Percentiles rank a stretch among this genome's conserved stretches.
Conservation (phyloP, 2,329 filamentous ascomycete genomes). For the Tolypocladium ovalisporum region DNA sequence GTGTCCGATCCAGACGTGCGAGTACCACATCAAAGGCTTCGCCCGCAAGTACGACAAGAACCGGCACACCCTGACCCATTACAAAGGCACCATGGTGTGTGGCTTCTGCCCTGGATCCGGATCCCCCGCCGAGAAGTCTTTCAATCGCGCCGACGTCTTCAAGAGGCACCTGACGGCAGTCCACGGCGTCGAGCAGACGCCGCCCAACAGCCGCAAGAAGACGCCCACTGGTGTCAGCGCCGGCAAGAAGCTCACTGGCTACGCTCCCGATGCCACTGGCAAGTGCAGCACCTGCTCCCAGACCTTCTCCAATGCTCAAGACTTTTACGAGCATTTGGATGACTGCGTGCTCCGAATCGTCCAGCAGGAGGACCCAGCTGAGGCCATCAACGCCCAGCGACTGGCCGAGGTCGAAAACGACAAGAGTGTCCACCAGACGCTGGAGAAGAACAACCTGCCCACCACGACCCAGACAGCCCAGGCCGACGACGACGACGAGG, state of each 20-base stretch:
- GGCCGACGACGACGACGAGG: constrained; percentile 41
- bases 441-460: constrained; percentile 52
- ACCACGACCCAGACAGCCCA: constrained; percentile 26
- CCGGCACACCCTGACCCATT: constrained; percentile 84
- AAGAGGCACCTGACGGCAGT: constrained; percentile 87
- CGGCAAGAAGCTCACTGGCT: constrained; percentile 57
- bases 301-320: constrained; percentile 86
- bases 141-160: constrained; percentile 92
- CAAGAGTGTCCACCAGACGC: constrained; percentile 47
- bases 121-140: constrained; percentile 83
- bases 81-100: constrained; percentile 96
- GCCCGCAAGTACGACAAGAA: constrained; percentile 96
- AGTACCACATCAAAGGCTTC: constrained; percentile 87
- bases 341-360: constrained; percentile 63
- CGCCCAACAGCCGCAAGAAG: constrained; percentile 83
- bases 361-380: constrained; percentile 58
- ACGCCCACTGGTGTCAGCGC: constrained; percentile 24
- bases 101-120: constrained; percentile 88
- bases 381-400: constrained; percentile 57
- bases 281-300: constrained; percentile 92
- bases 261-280: constrained; percentile 70
- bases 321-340: constrained; percentile 96
- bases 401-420: constrained; percentile 57
- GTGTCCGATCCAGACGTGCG: constrained; percentile 84
- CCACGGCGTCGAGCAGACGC: constrained; percentile 85